Evolutionary conservation across 306 rosid species (phyloP).

Genomic region (Geum urbanum): DNA sequence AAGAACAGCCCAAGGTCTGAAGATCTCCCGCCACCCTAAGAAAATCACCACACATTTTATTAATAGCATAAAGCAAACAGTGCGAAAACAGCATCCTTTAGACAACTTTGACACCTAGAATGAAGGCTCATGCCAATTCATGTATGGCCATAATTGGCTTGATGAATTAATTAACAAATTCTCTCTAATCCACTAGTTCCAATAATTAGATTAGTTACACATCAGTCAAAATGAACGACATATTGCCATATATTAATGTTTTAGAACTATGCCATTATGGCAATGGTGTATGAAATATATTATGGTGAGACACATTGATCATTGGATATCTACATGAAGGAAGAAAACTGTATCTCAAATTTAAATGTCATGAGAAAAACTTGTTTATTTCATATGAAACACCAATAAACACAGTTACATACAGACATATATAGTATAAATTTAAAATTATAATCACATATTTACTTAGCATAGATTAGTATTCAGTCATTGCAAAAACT

Average conservation of each 20-base stretch:
- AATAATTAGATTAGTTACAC: not conserved
- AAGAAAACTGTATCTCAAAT: not conserved
- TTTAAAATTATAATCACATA: not conserved
- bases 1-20: conserved; percentile 81
- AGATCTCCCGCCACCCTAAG: conserved; percentile 74
- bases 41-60: conserved; percentile 33
- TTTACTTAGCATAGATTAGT: not conserved
- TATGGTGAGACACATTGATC: not conserved
- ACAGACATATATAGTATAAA: not conserved
- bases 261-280: not conserved
- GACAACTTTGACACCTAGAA: conserved; percentile 9
- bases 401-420: not conserved
- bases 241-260: not conserved
- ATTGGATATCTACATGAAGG: not conserved
- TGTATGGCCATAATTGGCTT: not conserved
- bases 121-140: conserved; percentile 3
- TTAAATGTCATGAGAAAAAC: not conserved
- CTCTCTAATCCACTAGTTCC: conserved; percentile 1
- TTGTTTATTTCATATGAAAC: not conserved
- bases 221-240: not conserved
- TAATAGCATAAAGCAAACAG: conserved; percentile 10
- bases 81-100: not conserved
- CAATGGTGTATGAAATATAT: not conserved
- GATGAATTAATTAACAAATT: not conserved
- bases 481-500: not conserved